phyloP scores from a whole-genome alignment of 2,329 filamentous ascomycete genomes.

The Apiospora sp. region DNA sequence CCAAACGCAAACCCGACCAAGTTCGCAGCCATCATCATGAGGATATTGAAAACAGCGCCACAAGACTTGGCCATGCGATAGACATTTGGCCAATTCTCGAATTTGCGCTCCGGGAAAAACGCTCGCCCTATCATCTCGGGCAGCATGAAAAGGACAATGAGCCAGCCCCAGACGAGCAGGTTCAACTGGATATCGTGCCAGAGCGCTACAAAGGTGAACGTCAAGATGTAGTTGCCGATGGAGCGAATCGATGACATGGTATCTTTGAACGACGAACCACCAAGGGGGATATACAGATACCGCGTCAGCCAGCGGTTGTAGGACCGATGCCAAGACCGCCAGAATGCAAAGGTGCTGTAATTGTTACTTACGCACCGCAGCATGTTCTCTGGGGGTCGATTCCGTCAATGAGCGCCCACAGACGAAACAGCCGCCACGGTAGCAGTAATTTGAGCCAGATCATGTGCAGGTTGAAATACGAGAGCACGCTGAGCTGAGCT shows the following conservation, averaged over 20 bases:
- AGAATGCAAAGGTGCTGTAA: conserved; percentile 89
- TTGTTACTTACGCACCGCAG: conserved; percentile 95
- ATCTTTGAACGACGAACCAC: conserved; percentile 67
- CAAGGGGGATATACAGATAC: conserved; percentile 93
- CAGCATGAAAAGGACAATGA: conserved; percentile 91
- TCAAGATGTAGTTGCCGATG: conserved; percentile 78
- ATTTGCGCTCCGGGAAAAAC: conserved; percentile 77
- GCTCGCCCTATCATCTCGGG: conserved; percentile 80
- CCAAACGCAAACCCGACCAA: conserved; percentile 95
- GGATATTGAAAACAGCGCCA: conserved; percentile 81
- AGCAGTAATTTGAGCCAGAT: conserved; percentile 98
- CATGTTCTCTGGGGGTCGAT: conserved; percentile 99
- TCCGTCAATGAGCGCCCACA: conserved; percentile 92
- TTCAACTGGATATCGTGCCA: conserved; percentile 97
- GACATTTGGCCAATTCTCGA: conserved; percentile 71
- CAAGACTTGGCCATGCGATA: conserved; percentile 79
- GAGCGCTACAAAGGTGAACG: conserved; percentile 96
- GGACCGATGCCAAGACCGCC: conserved; percentile 94
- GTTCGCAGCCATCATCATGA: conserved; percentile 97
- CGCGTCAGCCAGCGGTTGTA: conserved; percentile 95
- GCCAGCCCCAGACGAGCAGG: conserved; percentile 95
- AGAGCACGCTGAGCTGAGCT: conserved; percentile 86
- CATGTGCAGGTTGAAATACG: conserved; percentile 94
- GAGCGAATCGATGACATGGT: conserved; percentile 61
- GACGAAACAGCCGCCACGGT: conserved; percentile 96